Percentiles rank a stretch among this genome's conserved stretches.
Evolutionary conservation across 2,329 filamentous ascomycete genomes (phyloP).

Genomic region (Fusarium solani-melongenae): DNA sequence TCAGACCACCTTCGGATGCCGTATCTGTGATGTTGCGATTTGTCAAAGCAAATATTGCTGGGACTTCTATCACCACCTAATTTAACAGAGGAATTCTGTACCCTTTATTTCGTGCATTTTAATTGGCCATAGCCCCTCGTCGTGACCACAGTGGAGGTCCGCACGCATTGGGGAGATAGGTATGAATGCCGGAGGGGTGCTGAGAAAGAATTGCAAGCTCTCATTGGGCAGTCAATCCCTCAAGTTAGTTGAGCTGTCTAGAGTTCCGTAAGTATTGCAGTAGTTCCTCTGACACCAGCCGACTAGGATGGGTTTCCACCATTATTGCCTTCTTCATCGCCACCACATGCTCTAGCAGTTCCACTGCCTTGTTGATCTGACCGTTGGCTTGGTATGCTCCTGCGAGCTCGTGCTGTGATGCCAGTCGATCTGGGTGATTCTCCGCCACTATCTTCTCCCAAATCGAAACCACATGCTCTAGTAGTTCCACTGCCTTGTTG

Average conservation of each 20-base stretch:
- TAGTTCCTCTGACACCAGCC: background rate
- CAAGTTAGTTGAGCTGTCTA: background rate
- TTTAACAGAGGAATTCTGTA: too few relatives aligned
- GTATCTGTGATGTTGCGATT: too few relatives aligned
- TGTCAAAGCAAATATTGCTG: too few relatives aligned
- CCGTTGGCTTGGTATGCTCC: background rate
- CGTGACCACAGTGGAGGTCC: too few relatives aligned
- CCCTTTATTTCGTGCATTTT: too few relatives aligned
- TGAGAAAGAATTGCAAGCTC: too few relatives aligned
- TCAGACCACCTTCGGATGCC: too few relatives aligned
- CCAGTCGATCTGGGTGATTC: background rate
- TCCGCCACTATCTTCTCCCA: background rate
- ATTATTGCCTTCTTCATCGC: background rate
- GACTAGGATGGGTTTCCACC: background rate
- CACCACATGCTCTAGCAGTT: constrained; percentile 7
- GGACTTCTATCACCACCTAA: too few relatives aligned
- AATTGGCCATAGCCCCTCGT: too few relatives aligned
- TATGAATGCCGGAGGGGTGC: too few relatives aligned
- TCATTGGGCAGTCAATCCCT: background rate
- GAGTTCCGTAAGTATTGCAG: background rate
- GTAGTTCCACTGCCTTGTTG: background rate
- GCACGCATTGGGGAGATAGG: too few relatives aligned
- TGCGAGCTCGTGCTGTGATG: background rate
- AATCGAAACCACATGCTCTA: constrained; percentile 3
- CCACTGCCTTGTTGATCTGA: background rate